Evolutionary conservation across 202 grass and related monocot species (phyloP), one percentile per base, ranked within the genome.

Genomic region (Alloteropsis angusta): DNA sequence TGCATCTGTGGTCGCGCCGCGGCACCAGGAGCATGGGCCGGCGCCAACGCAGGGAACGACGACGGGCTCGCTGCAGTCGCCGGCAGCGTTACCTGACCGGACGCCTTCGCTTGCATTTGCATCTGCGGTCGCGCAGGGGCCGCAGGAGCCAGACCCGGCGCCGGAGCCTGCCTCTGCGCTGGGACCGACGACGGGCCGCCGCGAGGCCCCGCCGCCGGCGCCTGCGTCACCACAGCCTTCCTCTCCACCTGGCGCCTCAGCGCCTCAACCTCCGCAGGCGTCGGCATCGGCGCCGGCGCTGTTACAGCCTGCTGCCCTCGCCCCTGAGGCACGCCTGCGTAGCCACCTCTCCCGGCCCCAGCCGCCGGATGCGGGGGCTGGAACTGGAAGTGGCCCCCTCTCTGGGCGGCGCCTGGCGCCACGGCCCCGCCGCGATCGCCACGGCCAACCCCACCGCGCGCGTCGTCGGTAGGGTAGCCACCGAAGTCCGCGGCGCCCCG

Each of bases 181-280:
- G 50, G 50, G 18, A 26, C 62, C n/a, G 65, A 37, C 1, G 82
- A 71, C 14, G 78, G 7, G 9, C 12, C 54, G 64, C 28, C 62
- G 4, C 4, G 10, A 9, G 14, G 5, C 28, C 18, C 44, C 5
- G 28, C 2, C 5, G 15, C 13, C 26, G 19, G 18, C 18, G 5
- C 0, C 39, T 25, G 52, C 7, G 21, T 0, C 15, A 78, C 30
- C 39, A 48, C 39, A 48, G 72, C 22, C 21, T 41, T 65, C 0
- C 10, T 21, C 56, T 57, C 57, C 58, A 82, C 16, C 56, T 86
- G 54, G 19, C 55, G 36, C 8, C 56, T 70, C 14, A 82, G 49
- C 16, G 15, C 48, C 12, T 48, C 65, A 50, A 62, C 56, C 57
- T 44, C 57, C 57, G 47, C 19, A 6, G 52, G 32, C 2, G 44